Percentiles rank a stretch among this genome's conserved stretches.
Conservation (phyloP, 106 monocot species). For the Allium cepa region DNA sequence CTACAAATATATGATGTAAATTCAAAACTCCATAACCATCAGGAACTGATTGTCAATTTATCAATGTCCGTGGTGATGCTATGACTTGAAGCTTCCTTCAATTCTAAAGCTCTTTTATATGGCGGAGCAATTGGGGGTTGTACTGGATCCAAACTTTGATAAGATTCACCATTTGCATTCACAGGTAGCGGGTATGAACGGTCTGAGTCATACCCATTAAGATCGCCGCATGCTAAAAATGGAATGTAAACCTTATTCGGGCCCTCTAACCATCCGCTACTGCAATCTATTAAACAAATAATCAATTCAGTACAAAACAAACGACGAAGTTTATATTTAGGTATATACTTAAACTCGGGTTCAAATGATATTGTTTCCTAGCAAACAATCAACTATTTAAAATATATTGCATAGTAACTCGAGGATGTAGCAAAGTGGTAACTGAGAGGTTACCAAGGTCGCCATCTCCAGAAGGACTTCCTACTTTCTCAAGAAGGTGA, state of each 20-base stretch:
- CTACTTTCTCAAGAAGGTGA: slow-evolving; percentile 75
- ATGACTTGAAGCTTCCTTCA: slow-evolving; percentile 68
- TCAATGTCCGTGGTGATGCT: slow-evolving; percentile 20
- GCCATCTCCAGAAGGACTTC: slow-evolving; percentile 60
- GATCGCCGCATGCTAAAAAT: slow-evolving; percentile 92
- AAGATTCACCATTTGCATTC: slow-evolving; percentile 32
- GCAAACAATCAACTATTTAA: not conserved
- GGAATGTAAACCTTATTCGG: slow-evolving; percentile 91
- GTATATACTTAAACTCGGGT: too few species aligned
- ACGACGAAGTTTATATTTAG: not conserved
- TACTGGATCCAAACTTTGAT: slow-evolving; percentile 81
- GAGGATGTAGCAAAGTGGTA: not conserved
- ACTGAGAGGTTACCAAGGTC: slow-evolving; percentile 45
- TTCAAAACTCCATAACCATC: not conserved
- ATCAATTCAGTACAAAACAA: not conserved
- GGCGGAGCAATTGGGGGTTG: slow-evolving; percentile 94
- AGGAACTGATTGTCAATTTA: slow-evolving; percentile 20
- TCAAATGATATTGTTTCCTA: not conserved
- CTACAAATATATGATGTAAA: too few species aligned
- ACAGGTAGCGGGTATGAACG: slow-evolving; percentile 77
- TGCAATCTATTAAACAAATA: slow-evolving; percentile 51
- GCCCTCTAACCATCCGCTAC: slow-evolving; percentile 93
- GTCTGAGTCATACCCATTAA: slow-evolving; percentile 87
- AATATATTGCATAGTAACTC: too few species aligned
- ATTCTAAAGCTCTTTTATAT: slow-evolving; percentile 75